Percentiles rank a stretch among this genome's conserved stretches.
Evolutionary conservation across 768 basidiomycete species (phyloP).

Genomic region (Suillus americanus): DNA sequence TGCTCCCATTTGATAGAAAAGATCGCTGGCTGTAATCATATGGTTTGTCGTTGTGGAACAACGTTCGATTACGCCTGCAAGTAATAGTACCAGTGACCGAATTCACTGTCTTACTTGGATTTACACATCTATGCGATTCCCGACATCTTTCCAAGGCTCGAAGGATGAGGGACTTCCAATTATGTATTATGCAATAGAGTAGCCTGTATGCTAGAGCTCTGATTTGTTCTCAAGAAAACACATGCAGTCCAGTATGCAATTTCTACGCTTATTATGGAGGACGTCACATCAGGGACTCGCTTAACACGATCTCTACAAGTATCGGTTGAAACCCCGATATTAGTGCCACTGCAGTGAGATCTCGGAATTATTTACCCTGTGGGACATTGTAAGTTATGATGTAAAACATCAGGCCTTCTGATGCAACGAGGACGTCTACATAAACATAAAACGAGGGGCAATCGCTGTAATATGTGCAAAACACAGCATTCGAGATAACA

Average conservation of each 20-base stretch:
- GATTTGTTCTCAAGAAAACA: not conserved
- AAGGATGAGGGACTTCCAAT: not conserved
- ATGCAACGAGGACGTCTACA: not conserved
- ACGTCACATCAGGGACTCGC: not conserved
- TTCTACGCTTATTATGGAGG: not conserved
- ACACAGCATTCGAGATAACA: not conserved
- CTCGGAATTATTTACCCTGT: not conserved
- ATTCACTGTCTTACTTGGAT: not conserved
- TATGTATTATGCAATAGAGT: not conserved
- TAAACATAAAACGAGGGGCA: not conserved
- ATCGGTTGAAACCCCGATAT: not conserved
- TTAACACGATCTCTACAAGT: not conserved
- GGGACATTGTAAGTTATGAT: not conserved
- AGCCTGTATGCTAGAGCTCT: not conserved
- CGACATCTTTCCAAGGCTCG: not conserved
- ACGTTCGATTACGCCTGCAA: constrained; percentile 3
- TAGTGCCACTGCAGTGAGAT: not conserved
- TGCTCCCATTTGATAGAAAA: constrained; percentile 5
- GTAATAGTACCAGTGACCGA: not conserved
- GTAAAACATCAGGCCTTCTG: not conserved
- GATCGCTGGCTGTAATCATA: constrained; percentile 4
- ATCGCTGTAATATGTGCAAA: not conserved
- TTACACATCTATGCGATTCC: not conserved
- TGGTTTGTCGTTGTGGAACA: constrained; percentile 6
- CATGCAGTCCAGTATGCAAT: not conserved